These are phyloP conservation scores for Madurella mycetomatis DNA, from an alignment of 2,329 filamentous ascomycete species.

Conservation along the genomic window DNA sequence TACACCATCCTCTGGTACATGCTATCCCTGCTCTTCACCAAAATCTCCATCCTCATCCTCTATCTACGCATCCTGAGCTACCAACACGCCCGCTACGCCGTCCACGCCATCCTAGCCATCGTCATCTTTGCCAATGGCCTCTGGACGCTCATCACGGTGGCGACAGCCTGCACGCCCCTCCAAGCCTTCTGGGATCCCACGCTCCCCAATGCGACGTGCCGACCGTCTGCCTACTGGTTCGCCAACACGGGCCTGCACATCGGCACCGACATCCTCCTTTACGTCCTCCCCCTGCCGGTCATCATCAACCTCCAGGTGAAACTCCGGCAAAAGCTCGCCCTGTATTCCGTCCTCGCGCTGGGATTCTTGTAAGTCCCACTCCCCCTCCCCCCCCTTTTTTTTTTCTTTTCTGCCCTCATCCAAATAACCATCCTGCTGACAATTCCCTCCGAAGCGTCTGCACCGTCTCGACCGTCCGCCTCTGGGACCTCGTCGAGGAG, in stretches of 20 bases:
- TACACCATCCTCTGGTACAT: conserved; percentile 28
- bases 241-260: conserved; percentile 26
- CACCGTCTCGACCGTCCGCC: conserved; percentile 31
- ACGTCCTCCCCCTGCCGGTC: conserved; percentile 22
- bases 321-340: conserved; percentile 16
- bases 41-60: conserved; percentile 26
- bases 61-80: conserved; percentile 26
- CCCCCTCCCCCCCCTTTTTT: too few species aligned
- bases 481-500: conserved; percentile 28
- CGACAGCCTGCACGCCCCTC: conserved; percentile 30
- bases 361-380: conserved; percentile 7
- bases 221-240: conserved; percentile 14
- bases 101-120: conserved; percentile 21
- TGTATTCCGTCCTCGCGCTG: conserved; percentile 20
- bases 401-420: too few species aligned
- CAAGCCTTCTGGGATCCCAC: conserved; percentile 25
- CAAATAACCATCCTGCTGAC: too few species aligned
- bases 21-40: conserved; percentile 28
- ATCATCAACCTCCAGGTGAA: conserved; percentile 16
- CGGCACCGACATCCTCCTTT: conserved; percentile 23
- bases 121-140: conserved; percentile 26
- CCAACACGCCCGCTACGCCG: conserved; percentile 28
- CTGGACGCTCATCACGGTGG: conserved; percentile 25
- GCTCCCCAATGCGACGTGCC: conserved; percentile 24
- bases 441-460: conserved; percentile 25